Conservation (phyloP, 1,284 basidiomycete species). For the Vanrija humicola region DNA sequence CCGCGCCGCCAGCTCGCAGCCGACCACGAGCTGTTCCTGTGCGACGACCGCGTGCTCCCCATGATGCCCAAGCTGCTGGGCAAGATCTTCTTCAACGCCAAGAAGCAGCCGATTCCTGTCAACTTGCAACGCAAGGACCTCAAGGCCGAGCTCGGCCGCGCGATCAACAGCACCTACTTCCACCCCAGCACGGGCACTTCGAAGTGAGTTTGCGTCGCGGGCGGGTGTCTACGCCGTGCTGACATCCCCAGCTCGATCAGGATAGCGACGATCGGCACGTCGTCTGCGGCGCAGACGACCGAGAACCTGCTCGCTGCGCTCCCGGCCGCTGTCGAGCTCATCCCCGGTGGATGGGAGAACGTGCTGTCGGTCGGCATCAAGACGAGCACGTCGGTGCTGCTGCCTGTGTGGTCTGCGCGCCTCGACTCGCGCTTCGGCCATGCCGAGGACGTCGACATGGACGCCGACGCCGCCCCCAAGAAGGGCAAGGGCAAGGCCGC, state of each 20-base stretch:
- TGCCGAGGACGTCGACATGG: constrained; percentile 7
- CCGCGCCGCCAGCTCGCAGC: constrained; percentile 77
- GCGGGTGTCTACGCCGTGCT: neutral
- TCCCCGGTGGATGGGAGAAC: constrained; percentile 86
- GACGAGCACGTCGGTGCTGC: constrained; percentile 73
- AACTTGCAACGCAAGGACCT: constrained; percentile 78
- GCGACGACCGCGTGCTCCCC: constrained; percentile 85
- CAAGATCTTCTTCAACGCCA: constrained; percentile 85
- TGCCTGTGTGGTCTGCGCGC: constrained; percentile 81
- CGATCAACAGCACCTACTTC: constrained; percentile 89
- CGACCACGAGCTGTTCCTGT: constrained; percentile 88
- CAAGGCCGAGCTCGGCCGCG: constrained; percentile 82
- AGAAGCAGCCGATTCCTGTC: constrained; percentile 97
- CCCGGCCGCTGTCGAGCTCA: constrained; percentile 65
- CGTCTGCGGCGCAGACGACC: constrained; percentile 64
- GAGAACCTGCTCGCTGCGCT: constrained; percentile 76
- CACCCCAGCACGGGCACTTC: constrained; percentile 88
- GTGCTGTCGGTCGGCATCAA: constrained; percentile 88
- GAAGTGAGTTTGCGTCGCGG: constrained; percentile 67
- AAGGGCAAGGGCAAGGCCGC: constrained; percentile 3
- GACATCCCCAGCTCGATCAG: constrained; percentile 66
- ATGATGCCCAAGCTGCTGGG: constrained; percentile 82
- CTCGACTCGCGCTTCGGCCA: constrained; percentile 52
- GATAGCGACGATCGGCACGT: constrained; percentile 66
- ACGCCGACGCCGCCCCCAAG: neutral